phyloP scores from a whole-genome alignment of 257 asterid genomes.

The Plectranthus barbatus region DNA sequence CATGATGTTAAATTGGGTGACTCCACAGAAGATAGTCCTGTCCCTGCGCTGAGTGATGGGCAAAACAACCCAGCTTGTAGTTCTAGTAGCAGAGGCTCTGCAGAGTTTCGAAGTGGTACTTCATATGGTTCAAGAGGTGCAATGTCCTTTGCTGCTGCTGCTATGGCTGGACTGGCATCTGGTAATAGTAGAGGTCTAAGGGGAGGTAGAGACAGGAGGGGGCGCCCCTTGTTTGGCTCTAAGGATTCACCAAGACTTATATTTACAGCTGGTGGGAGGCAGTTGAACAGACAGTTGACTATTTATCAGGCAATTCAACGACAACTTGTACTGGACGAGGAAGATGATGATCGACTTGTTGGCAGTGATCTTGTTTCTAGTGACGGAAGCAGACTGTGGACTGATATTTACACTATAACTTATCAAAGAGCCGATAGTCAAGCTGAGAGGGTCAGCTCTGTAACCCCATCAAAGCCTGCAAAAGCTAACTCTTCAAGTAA shows the following conservation, averaged over 20 bases:
- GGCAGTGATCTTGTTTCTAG: constrained; percentile 72
- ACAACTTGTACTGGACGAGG: constrained; percentile 77
- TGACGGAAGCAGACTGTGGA: constrained; percentile 85
- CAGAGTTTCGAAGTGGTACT: constrained; percentile 64
- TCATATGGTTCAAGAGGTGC: constrained; percentile 89
- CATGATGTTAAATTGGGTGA: constrained; percentile 90
- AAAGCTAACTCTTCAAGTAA: constrained; percentile 52
- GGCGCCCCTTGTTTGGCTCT: constrained; percentile 49
- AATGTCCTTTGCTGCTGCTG: constrained; percentile 97
- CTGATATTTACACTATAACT: constrained; percentile 78
- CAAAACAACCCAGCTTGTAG: constrained; percentile 56
- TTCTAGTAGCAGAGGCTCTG: constrained; percentile 74
- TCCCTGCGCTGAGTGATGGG: constrained; percentile 42
- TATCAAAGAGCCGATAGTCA: constrained; percentile 74
- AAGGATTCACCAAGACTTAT: constrained; percentile 57
- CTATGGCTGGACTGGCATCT: constrained; percentile 94
- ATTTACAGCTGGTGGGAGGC: constrained; percentile 83
- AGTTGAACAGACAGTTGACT: constrained; percentile 65
- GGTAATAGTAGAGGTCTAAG: constrained; percentile 71
- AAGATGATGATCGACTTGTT: constrained; percentile 65
- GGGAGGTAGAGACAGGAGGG: constrained; percentile 69
- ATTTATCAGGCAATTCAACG: constrained; percentile 92
- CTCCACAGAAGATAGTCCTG: constrained; percentile 48
- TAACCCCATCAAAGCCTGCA: constrained; percentile 44
- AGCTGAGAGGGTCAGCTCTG: constrained; percentile 56